Evolutionary conservation across 2,329 filamentous ascomycete species (phyloP).

Genomic region (Dothideomycetidae sp.): DNA sequence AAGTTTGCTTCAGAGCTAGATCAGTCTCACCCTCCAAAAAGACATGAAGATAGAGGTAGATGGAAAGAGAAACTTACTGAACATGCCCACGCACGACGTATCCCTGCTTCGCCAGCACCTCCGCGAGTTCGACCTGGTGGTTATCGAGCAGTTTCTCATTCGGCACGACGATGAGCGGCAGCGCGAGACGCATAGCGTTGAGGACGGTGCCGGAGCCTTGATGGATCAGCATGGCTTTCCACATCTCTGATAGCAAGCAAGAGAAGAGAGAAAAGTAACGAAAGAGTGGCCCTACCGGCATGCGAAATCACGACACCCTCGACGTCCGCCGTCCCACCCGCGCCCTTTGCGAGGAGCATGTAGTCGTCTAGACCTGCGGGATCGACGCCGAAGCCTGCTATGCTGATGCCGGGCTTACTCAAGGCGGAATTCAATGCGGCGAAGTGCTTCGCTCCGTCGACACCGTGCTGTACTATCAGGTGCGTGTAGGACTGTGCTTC

Average conservation of each 20-base stretch:
- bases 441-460: conserved; percentile 36
- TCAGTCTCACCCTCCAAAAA: conserved; percentile 4
- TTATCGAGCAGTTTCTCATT: conserved; percentile 74
- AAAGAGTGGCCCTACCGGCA: conserved; percentile 68
- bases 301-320: conserved; percentile 76
- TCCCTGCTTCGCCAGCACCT: conserved; percentile 56
- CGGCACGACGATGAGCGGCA: conserved; percentile 77
- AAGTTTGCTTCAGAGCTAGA: conserved; percentile 29
- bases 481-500: conserved; percentile 48
- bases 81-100: conserved; percentile 62
- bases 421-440: conserved; percentile 1
- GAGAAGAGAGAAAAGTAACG: no score
- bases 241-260: no score
- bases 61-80: conserved; percentile 42
- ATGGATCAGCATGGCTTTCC: no score
- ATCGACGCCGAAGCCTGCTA: conserved; percentile 55
- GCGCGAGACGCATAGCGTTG: conserved; percentile 57
- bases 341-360: conserved; percentile 40
- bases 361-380: conserved; percentile 42
- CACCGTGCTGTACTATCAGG: conserved; percentile 69
- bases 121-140: conserved; percentile 78
- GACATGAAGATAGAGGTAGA: background rate
- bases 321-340: conserved; percentile 23
- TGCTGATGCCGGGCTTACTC: conserved; percentile 24
- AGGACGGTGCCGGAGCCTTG: conserved; percentile 84